Evolutionary conservation across 495 filamentous ascomycete genomes (phyloP), one percentile per base, ranked within the genome.

Genomic region (Penicillium bovifimosum): DNA sequence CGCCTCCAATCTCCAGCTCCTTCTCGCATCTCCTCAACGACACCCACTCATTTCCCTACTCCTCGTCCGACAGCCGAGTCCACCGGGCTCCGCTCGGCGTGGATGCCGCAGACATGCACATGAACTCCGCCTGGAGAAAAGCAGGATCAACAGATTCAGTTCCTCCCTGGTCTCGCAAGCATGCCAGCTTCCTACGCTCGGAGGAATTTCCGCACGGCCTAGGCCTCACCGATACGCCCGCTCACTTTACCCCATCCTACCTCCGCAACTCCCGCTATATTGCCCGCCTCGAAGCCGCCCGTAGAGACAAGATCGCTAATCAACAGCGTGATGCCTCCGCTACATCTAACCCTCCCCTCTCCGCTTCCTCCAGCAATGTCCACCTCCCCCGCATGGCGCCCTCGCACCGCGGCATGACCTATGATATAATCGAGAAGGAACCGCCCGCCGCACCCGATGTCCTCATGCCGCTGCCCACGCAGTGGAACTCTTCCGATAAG

Each of bases 401-500:
- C 9, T 83, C 86, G 6, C 89, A 96, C 62, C 78, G 87, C 14
- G 91, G 91, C 9, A 83, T 93, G 73, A 81, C 87, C 9, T 90
- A 86, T 68, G 89, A 96, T 60, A 75, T 96, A 38, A 86, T 95
- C 57, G 93, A 96, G 71, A 83, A 89, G 55, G 74, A 81, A 45
- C 80, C 87, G 8, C 68, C 76, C 5, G 55, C 70, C 27, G 73
- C 81, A 20, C 77, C 83, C 51, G 82, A 86, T 42, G 58, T 65
- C 3, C 60, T 86, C 34, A 72, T 77, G 34, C 86, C 86, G 10
- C 76, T 97, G 42, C 93, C 93, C 47, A 85, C 85, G 1, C 81
- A 79, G 60, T 96, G 91, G 91, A 93, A 82, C 56, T 85, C 83
- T 32, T 72, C 76, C 9, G 91, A 96, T 67, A 92, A 88, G 67